Conservation (phyloP, 371 early-diverging fungal species). For the Fennellomyces sp. region DNA sequence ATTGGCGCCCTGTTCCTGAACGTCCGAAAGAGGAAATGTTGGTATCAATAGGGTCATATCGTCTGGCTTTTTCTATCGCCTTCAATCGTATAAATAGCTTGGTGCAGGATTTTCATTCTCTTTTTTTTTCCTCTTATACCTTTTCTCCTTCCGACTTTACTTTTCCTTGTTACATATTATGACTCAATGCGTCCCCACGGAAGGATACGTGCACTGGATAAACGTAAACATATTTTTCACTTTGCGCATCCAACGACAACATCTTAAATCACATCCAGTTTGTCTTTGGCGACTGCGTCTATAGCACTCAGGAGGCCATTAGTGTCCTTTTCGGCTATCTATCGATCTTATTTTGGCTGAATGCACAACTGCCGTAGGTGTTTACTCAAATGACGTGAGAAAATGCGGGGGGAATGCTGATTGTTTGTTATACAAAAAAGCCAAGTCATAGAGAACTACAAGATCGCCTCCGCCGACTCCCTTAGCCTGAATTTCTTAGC, state of each 20-base stretch:
- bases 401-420: slow-evolving; percentile 18
- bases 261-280: slow-evolving; percentile 15
- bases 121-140: slow-evolving; percentile 5
- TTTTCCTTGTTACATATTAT: slow-evolving; percentile 9
- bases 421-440: slow-evolving; percentile 20
- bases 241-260: neutral
- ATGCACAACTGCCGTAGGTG: slow-evolving; percentile 77
- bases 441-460: slow-evolving; percentile 69
- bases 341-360: slow-evolving; percentile 76
- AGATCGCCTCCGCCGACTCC: slow-evolving; percentile 53
- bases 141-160: neutral
- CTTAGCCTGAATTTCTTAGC: slow-evolving; percentile 63
- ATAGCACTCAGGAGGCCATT: slow-evolving; percentile 46
- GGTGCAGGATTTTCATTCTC: neutral
- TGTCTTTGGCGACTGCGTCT: slow-evolving; percentile 62
- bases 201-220: slow-evolving; percentile 35
- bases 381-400: slow-evolving; percentile 2
- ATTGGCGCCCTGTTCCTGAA: slow-evolving; percentile 11
- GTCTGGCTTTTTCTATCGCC: slow-evolving; percentile 4
- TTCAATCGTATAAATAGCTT: slow-evolving; percentile 5
- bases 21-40: slow-evolving; percentile 14
- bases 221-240: slow-evolving; percentile 18
- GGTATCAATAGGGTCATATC: slow-evolving; percentile 8
- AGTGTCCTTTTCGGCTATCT: slow-evolving; percentile 61
- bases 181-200: slow-evolving; percentile 16